A percentile compares a stretch with the other conserved stretches of the same genome.
Evolutionary conservation across 1,284 basidiomycete species (phyloP).

Genomic region (Wolfiporia cocos): DNA sequence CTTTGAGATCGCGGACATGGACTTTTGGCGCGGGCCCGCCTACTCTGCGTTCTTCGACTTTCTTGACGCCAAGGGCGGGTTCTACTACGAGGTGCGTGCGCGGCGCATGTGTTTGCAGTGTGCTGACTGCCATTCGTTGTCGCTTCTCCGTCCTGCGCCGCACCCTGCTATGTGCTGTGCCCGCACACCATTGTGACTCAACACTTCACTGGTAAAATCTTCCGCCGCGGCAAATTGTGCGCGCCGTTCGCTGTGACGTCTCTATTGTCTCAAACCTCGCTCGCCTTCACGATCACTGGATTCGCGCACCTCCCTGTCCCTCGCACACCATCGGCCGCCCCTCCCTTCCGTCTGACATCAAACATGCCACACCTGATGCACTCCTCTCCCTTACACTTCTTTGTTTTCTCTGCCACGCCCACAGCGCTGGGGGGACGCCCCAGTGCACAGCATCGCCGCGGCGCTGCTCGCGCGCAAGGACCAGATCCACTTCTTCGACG

Average conservation of each 20-base stretch:
- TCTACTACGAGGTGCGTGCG: slow-evolving; percentile 64
- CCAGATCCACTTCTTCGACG: slow-evolving; percentile 65
- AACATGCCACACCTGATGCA: too few species aligned
- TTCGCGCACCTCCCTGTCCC: too few species aligned
- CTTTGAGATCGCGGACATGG: slow-evolving; percentile 71
- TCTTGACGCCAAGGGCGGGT: slow-evolving; percentile 68
- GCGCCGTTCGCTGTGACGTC: too few species aligned
- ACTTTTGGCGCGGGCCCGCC: slow-evolving; percentile 53
- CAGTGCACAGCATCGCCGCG: slow-evolving; percentile 72
- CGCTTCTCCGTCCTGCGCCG: neutral
- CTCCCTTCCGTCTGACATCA: too few species aligned
- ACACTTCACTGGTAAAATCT: too few species aligned
- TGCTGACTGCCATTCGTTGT: neutral
- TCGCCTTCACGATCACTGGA: too few species aligned
- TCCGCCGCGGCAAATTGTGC: too few species aligned
- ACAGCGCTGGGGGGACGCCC: slow-evolving; percentile 75
- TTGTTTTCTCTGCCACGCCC: neutral
- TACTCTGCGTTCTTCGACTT: slow-evolving; percentile 72
- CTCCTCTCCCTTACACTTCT: neutral
- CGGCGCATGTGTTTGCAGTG: neutral
- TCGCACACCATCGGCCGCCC: too few species aligned
- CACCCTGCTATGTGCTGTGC: too few species aligned
- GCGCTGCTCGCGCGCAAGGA: slow-evolving; percentile 56
- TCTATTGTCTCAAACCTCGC: too few species aligned
- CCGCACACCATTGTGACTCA: too few species aligned